Evolutionary conservation across 805 yeast genomes (phyloP), one percentile per base, ranked within the genome.

Genomic region (Schwanniomyces pseudopolymorphus): DNA sequence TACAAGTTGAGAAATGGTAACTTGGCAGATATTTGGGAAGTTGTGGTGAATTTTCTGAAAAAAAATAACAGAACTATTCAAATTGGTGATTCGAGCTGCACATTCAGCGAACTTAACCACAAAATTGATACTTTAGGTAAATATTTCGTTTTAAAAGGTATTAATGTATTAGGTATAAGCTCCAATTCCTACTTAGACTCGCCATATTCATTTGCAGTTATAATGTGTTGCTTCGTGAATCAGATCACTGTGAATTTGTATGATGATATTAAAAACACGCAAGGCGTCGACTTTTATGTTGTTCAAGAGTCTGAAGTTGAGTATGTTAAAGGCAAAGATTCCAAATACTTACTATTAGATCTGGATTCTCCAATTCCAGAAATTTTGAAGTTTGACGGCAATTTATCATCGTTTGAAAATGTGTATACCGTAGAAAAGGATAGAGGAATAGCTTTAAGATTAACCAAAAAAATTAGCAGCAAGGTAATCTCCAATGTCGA

Each of bases 1-100:
- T 86, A 84, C 60, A 79, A 78, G 51, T 59, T 85, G 19, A 72
- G 96, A 54, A 85, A 87, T 60, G 96, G 96, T 3, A 83, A 80
- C 53, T 60, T 89, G 47, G 76, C 79, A 50, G 96, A 89, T 67
- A 60, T 88, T 3, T 88, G 94, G 91, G 78, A 74, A 44, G 66
- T 83, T 11, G 74, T 78, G 9, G 43, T 64, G 44, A 45, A 51
- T 39, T 58, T 69, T 62, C 59, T 61, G 28, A 58, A 61, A 16
- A 52, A 60, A 27, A 51, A 47, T 27, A 44, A 25, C 4, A 51
- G 64, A 8, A 50, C 54, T 14, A 55, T 71, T 9, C 48, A 49
- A 33, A 55, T 67, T 33, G 55, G 55, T 13, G 56, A 56, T 31
- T 58, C 53, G 46, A 42, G 44, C 35, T 45, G 53, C n/a, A 35